Conservation (phyloP, 208 protist genomes). For the Wallacemonas collosoma region DNA sequence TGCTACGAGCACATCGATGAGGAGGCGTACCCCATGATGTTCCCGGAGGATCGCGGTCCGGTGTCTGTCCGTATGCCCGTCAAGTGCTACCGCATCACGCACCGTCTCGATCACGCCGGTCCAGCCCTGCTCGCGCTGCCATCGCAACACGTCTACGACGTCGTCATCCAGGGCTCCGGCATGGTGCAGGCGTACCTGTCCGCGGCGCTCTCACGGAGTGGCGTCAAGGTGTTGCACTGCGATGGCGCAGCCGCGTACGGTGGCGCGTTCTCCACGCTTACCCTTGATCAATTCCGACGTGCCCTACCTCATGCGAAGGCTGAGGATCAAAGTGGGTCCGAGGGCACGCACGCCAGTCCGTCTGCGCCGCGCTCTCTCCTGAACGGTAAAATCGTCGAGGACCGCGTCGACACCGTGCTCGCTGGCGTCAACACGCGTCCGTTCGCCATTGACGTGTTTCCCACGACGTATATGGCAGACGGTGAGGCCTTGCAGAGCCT, state of each 20-base stretch:
- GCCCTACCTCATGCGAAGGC: slow-evolving; percentile 21
- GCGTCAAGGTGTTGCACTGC: slow-evolving; percentile 89
- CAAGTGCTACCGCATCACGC: slow-evolving; percentile 74
- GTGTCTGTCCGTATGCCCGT: slow-evolving; percentile 79
- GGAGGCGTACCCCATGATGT: slow-evolving; percentile 87
- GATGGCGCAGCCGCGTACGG: slow-evolving; percentile 88
- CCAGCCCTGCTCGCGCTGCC: slow-evolving; percentile 35
- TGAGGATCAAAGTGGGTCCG: background rate
- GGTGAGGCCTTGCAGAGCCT: slow-evolving; percentile 55
- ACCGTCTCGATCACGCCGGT: slow-evolving; percentile 56
- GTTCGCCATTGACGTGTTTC: slow-evolving; percentile 72
- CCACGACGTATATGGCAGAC: slow-evolving; percentile 54
- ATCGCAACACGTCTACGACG: slow-evolving; percentile 50
- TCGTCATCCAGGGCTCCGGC: slow-evolving; percentile 90
- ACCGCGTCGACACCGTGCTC: slow-evolving; percentile 32
- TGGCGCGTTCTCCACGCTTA: slow-evolving; percentile 53
- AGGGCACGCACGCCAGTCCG: background rate
- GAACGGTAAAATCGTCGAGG: background rate
- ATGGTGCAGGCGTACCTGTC: slow-evolving; percentile 84
- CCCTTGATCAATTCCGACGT: slow-evolving; percentile 33
- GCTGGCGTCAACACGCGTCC: slow-evolving; percentile 28
- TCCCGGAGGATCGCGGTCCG: slow-evolving; percentile 85
- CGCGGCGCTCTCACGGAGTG: slow-evolving; percentile 79
- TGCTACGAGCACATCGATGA: slow-evolving; percentile 77
- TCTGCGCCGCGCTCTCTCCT: background rate